Base-by-base conservation (phyloP, 2,329 filamentous ascomycete species). In the Fusarium globosum region DNA sequence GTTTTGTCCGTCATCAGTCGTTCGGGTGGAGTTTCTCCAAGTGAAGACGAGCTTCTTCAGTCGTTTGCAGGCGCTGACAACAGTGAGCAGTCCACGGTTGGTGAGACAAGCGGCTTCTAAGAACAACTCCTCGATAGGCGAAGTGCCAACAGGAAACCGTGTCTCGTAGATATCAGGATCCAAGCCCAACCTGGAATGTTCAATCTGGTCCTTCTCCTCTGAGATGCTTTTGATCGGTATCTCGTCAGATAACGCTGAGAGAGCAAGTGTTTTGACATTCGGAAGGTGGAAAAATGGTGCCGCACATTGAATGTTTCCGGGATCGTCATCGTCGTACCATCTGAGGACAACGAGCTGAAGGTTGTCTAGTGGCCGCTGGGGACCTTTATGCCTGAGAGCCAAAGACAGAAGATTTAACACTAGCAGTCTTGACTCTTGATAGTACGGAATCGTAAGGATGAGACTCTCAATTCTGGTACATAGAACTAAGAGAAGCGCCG, bases 241-340 rank as follows among this genome's bases (percentile, higher is more conserved):
- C 2, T 12, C 2, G 4, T 33, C 38, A 6, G 6, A 23, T 0
- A 61, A 33, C 0, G 9, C 3, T 16, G 48, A 30, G 7, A 43
- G 16, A 3, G 26, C 36, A 14, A 64, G 23, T 7, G 4, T 30
- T 6, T 36, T 43, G 10, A 64, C 2, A 0, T 30, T 64, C 0
- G 61, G 56, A 2, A 64, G 23, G 2, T 49, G 18, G 4, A 64
- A 61, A 2, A 64, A 61, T 2, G 61, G 55, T 10, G 55, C 55
- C 4, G 53, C 21, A 15, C 4, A 39, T 18, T 39, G 33, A 12
- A n/a, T 30, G 4, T 23, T 0, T 3, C 36, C 57, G 0, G 16
- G 4, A 0, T 21, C n/a, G 1, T 53, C n/a, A 1, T 10, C 5
- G 3, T 42, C 13, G 5, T 26, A 1, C 18, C 35, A 26, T 59